Evolutionary conservation across 805 yeast species (phyloP).

Genomic region (Candida fluviatilis): DNA sequence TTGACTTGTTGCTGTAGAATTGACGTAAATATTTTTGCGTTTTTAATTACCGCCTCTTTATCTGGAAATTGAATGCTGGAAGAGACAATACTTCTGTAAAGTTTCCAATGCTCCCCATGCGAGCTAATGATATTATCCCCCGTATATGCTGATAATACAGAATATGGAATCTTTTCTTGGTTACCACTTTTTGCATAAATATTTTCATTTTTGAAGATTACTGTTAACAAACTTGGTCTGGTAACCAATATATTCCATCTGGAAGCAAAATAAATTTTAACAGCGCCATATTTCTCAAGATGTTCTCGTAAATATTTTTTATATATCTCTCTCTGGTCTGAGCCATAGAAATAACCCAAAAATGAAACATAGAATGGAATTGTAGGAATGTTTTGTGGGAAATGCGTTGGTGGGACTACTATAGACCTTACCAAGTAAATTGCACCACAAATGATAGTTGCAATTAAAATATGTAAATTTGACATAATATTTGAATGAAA

Average conservation of each 20-base stretch:
- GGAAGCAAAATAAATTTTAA: conserved; percentile 55
- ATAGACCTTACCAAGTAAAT: conserved; percentile 9
- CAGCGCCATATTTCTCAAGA: conserved; percentile 53
- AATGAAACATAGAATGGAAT: conserved; percentile 59
- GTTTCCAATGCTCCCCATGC: conserved; percentile 49
- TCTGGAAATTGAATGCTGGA: conserved; percentile 50
- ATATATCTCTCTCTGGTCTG: conserved; percentile 49
- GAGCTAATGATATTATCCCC: conserved; percentile 62
- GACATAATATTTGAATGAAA: too few relatives aligned
- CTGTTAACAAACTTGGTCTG: conserved; percentile 42
- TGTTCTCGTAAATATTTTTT: conserved; percentile 38
- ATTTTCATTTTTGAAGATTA: conserved; percentile 46
- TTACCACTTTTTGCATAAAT: conserved; percentile 57
- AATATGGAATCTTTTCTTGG: conserved; percentile 52
- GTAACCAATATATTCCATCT: conserved; percentile 57
- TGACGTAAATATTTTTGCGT: conserved; percentile 30
- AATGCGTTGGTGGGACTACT: conserved; percentile 45
- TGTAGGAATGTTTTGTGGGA: conserved; percentile 53
- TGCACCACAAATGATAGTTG: not conserved
- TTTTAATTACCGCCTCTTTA: conserved; percentile 30
- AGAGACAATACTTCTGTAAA: conserved; percentile 42
- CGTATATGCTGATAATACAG: conserved; percentile 51
- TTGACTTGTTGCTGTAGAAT: conserved; percentile 16
- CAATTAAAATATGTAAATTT: too few relatives aligned
- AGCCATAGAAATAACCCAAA: conserved; percentile 36